Percentiles rank a stretch among this genome's conserved stretches.
phyloP scores from a whole-genome alignment of 2,329 filamentous ascomycete species.

The Alternaria ventricosa region DNA sequence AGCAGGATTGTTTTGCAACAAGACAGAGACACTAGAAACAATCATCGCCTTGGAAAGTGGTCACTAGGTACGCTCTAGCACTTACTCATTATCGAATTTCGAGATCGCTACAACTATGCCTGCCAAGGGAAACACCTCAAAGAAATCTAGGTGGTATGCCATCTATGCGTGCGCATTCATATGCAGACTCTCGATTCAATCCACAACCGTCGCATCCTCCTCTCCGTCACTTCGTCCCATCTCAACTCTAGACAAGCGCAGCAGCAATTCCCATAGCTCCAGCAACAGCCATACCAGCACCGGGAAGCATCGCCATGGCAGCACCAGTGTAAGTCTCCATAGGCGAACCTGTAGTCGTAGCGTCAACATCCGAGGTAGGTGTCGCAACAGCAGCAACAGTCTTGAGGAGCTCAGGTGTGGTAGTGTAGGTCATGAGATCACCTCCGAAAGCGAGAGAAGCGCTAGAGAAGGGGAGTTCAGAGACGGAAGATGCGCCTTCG shows the following conservation, averaged over 20 bases:
- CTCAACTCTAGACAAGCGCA: neutral
- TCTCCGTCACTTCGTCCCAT: neutral
- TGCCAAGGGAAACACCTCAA: neutral
- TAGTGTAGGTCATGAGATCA: constrained; percentile 31
- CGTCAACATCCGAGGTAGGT: constrained; percentile 1
- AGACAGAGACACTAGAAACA: neutral
- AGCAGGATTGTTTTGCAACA: neutral
- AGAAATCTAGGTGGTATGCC: neutral
- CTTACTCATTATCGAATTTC: neutral
- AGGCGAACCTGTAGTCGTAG: neutral
- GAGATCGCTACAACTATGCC: neutral
- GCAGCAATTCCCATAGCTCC: constrained; percentile 2
- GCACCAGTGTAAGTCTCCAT: constrained; percentile 7
- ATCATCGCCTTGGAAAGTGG: neutral
- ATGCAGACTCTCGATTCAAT: neutral
- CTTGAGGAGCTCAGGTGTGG: constrained; percentile 31
- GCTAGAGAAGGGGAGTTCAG: constrained; percentile 23
- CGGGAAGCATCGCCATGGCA: neutral
- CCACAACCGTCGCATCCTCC: neutral
- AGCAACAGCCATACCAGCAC: constrained; percentile 1
- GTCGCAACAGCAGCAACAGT: constrained; percentile 32
- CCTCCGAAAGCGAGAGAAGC: constrained; percentile 24
- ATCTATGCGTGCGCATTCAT: neutral
- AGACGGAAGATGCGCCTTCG: constrained; percentile 24
- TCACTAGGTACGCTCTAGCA: neutral